These are phyloP conservation scores for Eutrema yunnanense DNA, from an alignment of 345 rosid genomes.

Conservation along the genomic window DNA sequence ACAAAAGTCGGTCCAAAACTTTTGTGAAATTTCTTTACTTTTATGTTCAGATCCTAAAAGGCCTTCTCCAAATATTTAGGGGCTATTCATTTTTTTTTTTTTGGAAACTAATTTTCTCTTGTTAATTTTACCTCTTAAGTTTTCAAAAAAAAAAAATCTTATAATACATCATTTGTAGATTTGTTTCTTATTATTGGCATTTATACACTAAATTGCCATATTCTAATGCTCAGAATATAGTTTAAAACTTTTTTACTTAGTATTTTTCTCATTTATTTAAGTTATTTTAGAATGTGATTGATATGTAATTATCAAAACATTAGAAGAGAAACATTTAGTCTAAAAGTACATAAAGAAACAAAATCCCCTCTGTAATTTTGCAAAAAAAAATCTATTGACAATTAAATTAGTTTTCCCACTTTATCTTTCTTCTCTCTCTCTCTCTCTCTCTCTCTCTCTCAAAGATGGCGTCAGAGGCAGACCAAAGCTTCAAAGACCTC, in stretches of 20 bases:
- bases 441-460: neutral
- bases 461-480: conserved; percentile 55
- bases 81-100: too few species aligned
- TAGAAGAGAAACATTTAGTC: neutral
- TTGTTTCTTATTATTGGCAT: neutral
- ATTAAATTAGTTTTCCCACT: neutral
- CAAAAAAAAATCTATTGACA: neutral
- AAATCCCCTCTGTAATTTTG: neutral
- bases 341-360: neutral
- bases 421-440: conserved; percentile 8
- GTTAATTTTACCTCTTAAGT: too few species aligned
- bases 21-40: neutral
- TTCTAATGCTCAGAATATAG: neutral
- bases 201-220: neutral
- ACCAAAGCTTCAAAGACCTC: conserved; percentile 51
- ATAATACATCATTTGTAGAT: neutral
- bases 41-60: too few species aligned
- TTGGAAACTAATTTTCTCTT: too few species aligned
- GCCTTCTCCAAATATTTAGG: too few species aligned
- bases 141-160: neutral
- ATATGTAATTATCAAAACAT: neutral
- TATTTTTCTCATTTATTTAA: neutral
- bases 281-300: neutral
- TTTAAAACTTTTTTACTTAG: neutral
- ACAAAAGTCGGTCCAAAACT: conserved; percentile 5